Conservation (phyloP, 768 basidiomycete species). For the Russula dissimulans region DNA sequence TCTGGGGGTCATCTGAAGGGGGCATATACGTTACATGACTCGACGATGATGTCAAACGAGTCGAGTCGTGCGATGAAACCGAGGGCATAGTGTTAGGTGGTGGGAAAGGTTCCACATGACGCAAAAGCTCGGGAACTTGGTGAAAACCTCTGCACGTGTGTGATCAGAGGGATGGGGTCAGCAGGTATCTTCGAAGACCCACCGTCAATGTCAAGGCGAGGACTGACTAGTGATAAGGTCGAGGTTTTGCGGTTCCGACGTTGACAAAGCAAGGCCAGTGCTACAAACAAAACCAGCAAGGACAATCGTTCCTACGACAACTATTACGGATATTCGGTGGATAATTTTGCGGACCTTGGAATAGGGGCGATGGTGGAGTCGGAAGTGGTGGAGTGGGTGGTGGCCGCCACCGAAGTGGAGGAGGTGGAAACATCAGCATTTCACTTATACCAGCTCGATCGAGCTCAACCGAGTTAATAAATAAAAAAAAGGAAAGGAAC, state of each 20-base stretch:
- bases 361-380: no score
- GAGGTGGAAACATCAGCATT: no score
- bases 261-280: not conserved
- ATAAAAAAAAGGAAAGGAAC: no score
- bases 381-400: no score
- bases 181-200: not conserved
- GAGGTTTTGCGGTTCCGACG: not conserved
- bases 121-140: not conserved
- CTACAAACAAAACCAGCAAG: not conserved
- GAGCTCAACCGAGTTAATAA: no score
- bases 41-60: no score
- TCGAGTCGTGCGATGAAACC: no score
- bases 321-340: not conserved
- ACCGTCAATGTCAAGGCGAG: not conserved
- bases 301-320: not conserved
- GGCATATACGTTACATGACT: no score
- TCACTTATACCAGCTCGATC: no score
- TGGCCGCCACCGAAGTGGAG: no score
- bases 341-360: no score
- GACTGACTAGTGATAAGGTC: not conserved
- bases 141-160: not conserved
- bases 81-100: no score
- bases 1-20: not conserved
- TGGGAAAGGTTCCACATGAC: not conserved
- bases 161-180: not conserved